Percentiles rank a stretch among this genome's conserved stretches.
Evolutionary conservation across 345 rosid species (phyloP).

Genomic region (Bretschneidera sinensis): DNA sequence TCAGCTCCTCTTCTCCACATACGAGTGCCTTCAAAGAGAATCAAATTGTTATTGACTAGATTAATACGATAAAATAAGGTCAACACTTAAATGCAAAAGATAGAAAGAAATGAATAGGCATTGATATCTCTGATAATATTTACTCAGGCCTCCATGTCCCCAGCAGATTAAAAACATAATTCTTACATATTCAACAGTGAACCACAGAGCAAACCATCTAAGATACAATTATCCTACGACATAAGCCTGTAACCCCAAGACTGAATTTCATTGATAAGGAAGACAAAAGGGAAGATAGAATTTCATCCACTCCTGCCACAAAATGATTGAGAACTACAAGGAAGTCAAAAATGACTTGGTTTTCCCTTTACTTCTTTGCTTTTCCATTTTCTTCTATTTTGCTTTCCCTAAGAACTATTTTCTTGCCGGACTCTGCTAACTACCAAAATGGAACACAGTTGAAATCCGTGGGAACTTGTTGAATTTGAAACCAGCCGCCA

Average conservation of each 20-base stretch:
- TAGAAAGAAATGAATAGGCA: no score
- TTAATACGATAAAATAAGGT: conserved; percentile 1
- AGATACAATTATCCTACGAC: neutral
- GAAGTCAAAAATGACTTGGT: neutral
- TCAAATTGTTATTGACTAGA: conserved; percentile 6
- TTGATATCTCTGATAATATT: no score
- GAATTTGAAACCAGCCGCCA: neutral
- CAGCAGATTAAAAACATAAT: neutral
- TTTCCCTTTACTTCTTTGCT: neutral
- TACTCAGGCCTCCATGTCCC: neutral
- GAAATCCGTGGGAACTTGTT: neutral
- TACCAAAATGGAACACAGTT: neutral
- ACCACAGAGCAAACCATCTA: neutral
- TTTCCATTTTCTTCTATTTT: no score
- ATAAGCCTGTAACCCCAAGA: neutral
- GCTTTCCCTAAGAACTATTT: no score
- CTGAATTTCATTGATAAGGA: neutral
- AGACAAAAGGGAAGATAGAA: neutral
- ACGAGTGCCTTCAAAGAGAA: conserved; percentile 67
- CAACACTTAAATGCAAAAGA: conserved; percentile 11
- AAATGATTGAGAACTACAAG: neutral
- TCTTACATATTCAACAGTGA: neutral
- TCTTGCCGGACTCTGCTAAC: neutral
- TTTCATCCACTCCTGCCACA: neutral
- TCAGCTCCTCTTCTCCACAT: conserved; percentile 99